Conservation (phyloP, 2,329 filamentous ascomycete genomes). For the Tolypocladium nubicola region DNA sequence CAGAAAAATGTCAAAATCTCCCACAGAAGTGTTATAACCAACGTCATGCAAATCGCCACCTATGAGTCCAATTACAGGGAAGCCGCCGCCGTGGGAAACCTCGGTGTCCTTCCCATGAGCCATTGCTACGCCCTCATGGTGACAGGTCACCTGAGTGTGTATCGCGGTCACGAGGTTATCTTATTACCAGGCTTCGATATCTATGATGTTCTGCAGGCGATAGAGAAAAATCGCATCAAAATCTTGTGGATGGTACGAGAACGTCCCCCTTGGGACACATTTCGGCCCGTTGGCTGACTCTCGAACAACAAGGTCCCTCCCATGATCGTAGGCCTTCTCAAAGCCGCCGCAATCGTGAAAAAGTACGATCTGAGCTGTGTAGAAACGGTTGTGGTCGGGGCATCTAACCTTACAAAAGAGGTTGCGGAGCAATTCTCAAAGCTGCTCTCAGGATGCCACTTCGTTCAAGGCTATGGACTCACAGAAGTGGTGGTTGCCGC, state of each 20-base stretch:
- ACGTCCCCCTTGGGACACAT: neutral
- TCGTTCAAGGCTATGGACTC: constrained; percentile 62
- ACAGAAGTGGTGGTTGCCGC: constrained; percentile 71
- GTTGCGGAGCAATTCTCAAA: constrained; percentile 53
- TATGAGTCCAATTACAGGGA: constrained; percentile 17
- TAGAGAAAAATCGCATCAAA: constrained; percentile 58
- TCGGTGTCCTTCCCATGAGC: constrained; percentile 63
- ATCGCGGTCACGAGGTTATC: constrained; percentile 61
- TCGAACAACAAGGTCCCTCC: constrained; percentile 40
- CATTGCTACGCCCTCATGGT: constrained; percentile 72
- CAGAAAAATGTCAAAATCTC: constrained; percentile 73
- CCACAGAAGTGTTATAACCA: constrained; percentile 65
- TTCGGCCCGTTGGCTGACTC: neutral
- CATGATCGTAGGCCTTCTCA: constrained; percentile 68
- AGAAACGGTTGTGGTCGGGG: constrained; percentile 57
- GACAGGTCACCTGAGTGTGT: constrained; percentile 53
- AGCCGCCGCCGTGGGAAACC: constrained; percentile 12
- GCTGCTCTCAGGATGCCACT: constrained; percentile 49
- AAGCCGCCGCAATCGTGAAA: constrained; percentile 46
- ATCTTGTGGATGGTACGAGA: constrained; percentile 49
- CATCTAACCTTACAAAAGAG: constrained; percentile 67
- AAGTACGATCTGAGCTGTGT: constrained; percentile 66
- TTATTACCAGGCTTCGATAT: constrained; percentile 68
- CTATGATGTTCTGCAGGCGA: constrained; percentile 44
- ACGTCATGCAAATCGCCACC: constrained; percentile 50